Percentiles rank a stretch among this genome's conserved stretches.
Conservation (phyloP, 202 grass and related monocot genomes). For the Cymbopogon flexuosus region DNA sequence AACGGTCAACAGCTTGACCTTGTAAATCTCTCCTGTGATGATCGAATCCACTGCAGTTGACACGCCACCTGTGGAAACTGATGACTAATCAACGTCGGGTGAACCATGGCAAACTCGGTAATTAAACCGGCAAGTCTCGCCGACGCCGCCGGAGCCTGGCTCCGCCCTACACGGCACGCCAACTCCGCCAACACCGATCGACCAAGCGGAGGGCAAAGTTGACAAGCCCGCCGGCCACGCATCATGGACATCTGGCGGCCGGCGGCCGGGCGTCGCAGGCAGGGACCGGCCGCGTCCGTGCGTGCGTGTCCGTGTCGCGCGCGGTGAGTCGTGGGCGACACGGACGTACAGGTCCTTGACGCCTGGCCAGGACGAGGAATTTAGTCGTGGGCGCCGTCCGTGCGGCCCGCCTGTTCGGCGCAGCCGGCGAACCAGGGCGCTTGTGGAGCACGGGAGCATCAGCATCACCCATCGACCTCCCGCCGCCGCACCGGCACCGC, state of each 20-base stretch:
- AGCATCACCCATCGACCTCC: too few species aligned
- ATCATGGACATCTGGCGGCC: neutral
- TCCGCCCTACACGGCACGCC: neutral
- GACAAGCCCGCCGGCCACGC: neutral
- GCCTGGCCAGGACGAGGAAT: neutral
- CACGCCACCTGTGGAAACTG: too few species aligned
- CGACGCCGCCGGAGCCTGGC: neutral
- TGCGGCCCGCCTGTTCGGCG: neutral
- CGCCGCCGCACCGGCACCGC: neutral
- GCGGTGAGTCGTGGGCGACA: neutral
- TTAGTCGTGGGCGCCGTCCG: neutral
- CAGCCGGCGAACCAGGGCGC: neutral
- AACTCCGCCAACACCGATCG: neutral
- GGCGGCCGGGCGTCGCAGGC: neutral
- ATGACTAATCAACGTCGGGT: neutral
- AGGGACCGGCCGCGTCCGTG: neutral
- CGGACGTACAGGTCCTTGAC: neutral
- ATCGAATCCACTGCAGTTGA: neutral
- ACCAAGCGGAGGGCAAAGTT: neutral
- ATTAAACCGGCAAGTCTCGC: neutral
- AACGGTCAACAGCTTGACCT: neutral
- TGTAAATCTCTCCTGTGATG: neutral
- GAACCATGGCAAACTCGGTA: neutral
- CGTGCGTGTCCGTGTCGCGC: neutral
- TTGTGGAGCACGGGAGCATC: conserved; percentile 33